These are phyloP conservation scores for Olyra latifolia DNA, from an alignment of 176 grass and related monocot genomes.

Conservation along the genomic window DNA sequence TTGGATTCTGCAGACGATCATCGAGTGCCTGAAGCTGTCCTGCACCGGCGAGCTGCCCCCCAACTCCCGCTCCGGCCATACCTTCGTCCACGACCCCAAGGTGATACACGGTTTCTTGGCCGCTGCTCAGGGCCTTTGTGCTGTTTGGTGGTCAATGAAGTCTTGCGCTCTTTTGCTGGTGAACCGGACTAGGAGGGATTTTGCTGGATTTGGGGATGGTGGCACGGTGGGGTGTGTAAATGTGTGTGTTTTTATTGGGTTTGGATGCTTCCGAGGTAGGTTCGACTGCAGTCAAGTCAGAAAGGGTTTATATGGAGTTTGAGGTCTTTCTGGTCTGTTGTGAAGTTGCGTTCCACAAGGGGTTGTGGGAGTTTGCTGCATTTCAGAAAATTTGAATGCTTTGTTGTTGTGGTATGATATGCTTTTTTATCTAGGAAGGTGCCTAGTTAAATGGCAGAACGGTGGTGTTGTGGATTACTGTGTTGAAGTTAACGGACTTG, in stretches of 20 bases:
- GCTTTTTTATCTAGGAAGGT: not conserved
- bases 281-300: not conserved
- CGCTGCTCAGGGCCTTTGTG: not conserved
- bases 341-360: not conserved
- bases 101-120: constrained; percentile 21
- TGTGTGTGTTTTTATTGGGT: not conserved
- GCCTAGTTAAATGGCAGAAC: constrained; percentile 1
- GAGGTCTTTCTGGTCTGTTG: not conserved
- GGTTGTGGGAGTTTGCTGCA: not conserved
- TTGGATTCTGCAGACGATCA: constrained; percentile 69
- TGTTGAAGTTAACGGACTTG: not conserved
- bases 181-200: not conserved
- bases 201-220: constrained; percentile 1
- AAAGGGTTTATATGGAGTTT: not conserved
- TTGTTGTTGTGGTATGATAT: not conserved
- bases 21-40: constrained; percentile 96
- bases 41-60: constrained; percentile 93
- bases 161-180: not conserved
- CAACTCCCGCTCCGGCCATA: constrained; percentile 90
- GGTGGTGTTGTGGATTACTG: constrained; percentile 1
- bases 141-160: not conserved
- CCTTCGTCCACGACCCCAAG: constrained; percentile 95
- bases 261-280: not conserved
- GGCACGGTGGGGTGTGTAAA: not conserved
- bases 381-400: not conserved